phyloP scores from a whole-genome alignment of 75 land plant species.

The Isoetes taiwanensis region DNA sequence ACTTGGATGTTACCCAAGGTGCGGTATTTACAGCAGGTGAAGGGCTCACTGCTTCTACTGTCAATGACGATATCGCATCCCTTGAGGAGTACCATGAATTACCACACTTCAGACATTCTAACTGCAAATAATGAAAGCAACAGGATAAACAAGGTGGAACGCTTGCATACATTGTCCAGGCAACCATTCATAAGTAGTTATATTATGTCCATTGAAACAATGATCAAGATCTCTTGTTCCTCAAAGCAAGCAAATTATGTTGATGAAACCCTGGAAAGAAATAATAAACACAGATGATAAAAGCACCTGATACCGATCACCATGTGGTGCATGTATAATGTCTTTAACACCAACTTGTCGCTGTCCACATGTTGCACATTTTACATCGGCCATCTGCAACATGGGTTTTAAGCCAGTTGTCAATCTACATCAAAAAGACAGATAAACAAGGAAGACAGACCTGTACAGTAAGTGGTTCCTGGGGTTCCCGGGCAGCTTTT shows the following conservation, averaged over 20 bases:
- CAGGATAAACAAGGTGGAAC: too few species aligned
- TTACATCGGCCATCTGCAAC: constrained; percentile 79
- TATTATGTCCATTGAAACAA: too few species aligned
- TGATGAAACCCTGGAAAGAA: too few species aligned
- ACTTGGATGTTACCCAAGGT: constrained; percentile 81
- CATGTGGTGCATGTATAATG: constrained; percentile 76
- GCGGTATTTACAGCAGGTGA: constrained; percentile 47
- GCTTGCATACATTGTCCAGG: too few species aligned
- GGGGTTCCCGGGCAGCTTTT: constrained; percentile 58
- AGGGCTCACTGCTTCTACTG: constrained; percentile 36
- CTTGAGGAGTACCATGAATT: constrained; percentile 83
- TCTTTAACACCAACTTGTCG: constrained; percentile 74
- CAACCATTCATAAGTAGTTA: too few species aligned
- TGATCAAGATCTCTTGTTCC: too few species aligned
- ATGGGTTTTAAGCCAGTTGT: not conserved
- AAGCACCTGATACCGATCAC: constrained; percentile 76
- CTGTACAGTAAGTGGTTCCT: constrained; percentile 66
- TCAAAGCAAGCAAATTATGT: too few species aligned
- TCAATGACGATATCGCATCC: constrained; percentile 59
- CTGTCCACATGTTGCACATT: constrained; percentile 63
- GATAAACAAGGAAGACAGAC: constrained; percentile 16
- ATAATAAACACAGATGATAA: not conserved
- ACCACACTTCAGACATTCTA: constrained; percentile 86
- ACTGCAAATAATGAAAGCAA: constrained; percentile 41
- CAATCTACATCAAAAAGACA: not conserved